phyloP scores from a whole-genome alignment of 2,329 filamentous ascomycete species.

The Graphilbum sp. region DNA sequence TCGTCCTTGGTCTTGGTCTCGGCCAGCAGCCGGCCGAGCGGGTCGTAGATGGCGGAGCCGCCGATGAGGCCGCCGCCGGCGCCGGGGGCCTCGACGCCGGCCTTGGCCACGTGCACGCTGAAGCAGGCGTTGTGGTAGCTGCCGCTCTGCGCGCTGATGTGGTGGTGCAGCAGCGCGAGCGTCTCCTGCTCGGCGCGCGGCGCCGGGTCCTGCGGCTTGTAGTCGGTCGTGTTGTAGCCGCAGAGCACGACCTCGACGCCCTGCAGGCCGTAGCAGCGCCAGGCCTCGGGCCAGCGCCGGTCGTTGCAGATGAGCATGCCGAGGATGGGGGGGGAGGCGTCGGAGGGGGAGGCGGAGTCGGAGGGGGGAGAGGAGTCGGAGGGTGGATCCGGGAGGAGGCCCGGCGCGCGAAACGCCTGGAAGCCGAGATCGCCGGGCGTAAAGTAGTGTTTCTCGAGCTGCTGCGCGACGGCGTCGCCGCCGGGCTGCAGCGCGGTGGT shows the following conservation, averaged over 20 bases:
- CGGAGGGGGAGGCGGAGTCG: constrained; percentile 18
- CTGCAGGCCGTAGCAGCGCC: constrained; percentile 32
- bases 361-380: not conserved
- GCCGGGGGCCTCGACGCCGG: constrained; percentile 26
- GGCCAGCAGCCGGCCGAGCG: constrained; percentile 31
- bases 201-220: constrained; percentile 23
- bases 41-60: constrained; percentile 29
- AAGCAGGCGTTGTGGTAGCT: constrained; percentile 36
- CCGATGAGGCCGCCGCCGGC: constrained; percentile 28
- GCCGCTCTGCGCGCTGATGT: constrained; percentile 30
- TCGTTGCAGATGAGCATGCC: constrained; percentile 39
- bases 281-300: constrained; percentile 33
- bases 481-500: constrained; percentile 31
- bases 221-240: constrained; percentile 32
- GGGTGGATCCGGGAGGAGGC: constrained; percentile 21
- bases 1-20: constrained; percentile 30
- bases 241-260: constrained; percentile 25
- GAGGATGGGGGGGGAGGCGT: constrained; percentile 36
- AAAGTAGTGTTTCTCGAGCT: constrained; percentile 40
- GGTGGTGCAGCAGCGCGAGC: constrained; percentile 31
- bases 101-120: constrained; percentile 28
- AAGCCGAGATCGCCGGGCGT: constrained; percentile 34
- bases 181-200: constrained; percentile 23
- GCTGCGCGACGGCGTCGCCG: constrained; percentile 30
- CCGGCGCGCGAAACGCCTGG: constrained; percentile 32